These are phyloP conservation scores for Zygosaccharomyces pseudobailii DNA, from an alignment of 1,139 yeast species.

Conservation along the genomic window DNA sequence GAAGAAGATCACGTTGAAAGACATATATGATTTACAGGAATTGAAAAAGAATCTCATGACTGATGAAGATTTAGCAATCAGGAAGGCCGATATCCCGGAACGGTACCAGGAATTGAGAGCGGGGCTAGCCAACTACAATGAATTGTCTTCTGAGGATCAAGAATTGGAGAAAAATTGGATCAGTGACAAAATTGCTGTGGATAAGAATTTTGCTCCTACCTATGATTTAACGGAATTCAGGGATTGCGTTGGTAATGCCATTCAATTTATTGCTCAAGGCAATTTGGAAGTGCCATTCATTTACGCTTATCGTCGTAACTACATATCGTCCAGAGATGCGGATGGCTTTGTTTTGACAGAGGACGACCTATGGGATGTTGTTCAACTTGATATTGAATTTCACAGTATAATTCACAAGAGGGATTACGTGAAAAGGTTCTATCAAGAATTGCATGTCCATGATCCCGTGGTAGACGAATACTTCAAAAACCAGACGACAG, in stretches of 20 bases:
- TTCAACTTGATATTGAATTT: conserved; percentile 79
- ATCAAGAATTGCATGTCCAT: conserved; percentile 48
- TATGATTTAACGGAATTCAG: conserved; percentile 57
- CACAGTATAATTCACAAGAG: conserved; percentile 81
- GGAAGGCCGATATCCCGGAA: conserved; percentile 88
- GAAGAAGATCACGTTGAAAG: conserved; percentile 64
- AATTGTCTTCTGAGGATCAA: conserved; percentile 62
- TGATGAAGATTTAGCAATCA: conserved; percentile 82
- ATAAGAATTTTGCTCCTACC: conserved; percentile 43
- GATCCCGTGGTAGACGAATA: conserved; percentile 59
- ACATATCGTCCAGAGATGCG: conserved; percentile 49
- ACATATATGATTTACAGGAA: conserved; percentile 93
- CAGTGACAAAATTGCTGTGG: conserved; percentile 49
- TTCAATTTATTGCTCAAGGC: conserved; percentile 74
- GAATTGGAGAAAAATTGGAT: conserved; percentile 77
- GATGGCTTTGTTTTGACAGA: conserved; percentile 58
- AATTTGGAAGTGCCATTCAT: conserved; percentile 92
- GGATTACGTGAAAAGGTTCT: conserved; percentile 55
- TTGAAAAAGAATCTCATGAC: conserved; percentile 86
- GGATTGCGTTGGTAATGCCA: conserved; percentile 68
- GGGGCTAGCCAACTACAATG: conserved; percentile 56
- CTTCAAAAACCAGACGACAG: conserved; percentile 50
- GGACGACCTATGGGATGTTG: conserved; percentile 90
- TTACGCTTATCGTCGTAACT: conserved; percentile 93
- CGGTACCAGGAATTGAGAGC: conserved; percentile 75